phyloP scores from a whole-genome alignment of 352 stramenopile genomes.

The Albugo laibachii region DNA sequence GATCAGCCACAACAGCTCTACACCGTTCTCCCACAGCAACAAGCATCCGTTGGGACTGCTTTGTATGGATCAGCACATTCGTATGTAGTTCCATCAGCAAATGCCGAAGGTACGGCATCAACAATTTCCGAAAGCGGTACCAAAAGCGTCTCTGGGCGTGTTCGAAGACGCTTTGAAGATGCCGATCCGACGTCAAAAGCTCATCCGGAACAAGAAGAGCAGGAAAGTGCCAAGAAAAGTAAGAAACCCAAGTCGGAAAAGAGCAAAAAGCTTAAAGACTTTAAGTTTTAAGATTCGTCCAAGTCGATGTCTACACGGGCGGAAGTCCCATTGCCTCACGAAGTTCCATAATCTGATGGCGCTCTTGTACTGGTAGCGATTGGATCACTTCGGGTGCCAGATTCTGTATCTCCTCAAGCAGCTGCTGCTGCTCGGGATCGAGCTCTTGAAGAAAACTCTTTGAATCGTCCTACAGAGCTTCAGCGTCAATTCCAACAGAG shows the following conservation, averaged over 20 bases:
- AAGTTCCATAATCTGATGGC: slow-evolving; percentile 68
- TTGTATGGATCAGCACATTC: slow-evolving; percentile 55
- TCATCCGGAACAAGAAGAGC: slow-evolving; percentile 19
- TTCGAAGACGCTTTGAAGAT: slow-evolving; percentile 55
- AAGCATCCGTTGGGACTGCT: slow-evolving; percentile 50
- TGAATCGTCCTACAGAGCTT: too few relatives aligned
- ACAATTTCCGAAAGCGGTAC: slow-evolving; percentile 10
- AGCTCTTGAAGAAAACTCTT: slow-evolving; percentile 21
- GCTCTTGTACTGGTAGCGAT: slow-evolving; percentile 41
- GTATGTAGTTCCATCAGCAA: slow-evolving; percentile 36
- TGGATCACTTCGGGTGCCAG: slow-evolving; percentile 63
- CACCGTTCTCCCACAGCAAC: slow-evolving; percentile 56
- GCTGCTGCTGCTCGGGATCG: slow-evolving; percentile 52
- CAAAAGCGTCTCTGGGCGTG: slow-evolving; percentile 23
- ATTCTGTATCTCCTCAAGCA: slow-evolving; percentile 67
- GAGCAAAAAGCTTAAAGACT: slow-evolving; percentile 70
- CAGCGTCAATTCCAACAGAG: too few relatives aligned
- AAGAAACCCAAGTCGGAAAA: slow-evolving; percentile 59
- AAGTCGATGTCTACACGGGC: slow-evolving; percentile 15
- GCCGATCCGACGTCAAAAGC: slow-evolving; percentile 14
- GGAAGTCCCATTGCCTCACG: slow-evolving; percentile 57
- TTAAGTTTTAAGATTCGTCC: slow-evolving; percentile 40
- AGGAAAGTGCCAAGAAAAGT: slow-evolving; percentile 39
- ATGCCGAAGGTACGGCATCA: slow-evolving; percentile 7
- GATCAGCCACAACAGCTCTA: slow-evolving; percentile 51